Conservation (phyloP, 352 stramenopile species). For the Pythium angustatum region DNA sequence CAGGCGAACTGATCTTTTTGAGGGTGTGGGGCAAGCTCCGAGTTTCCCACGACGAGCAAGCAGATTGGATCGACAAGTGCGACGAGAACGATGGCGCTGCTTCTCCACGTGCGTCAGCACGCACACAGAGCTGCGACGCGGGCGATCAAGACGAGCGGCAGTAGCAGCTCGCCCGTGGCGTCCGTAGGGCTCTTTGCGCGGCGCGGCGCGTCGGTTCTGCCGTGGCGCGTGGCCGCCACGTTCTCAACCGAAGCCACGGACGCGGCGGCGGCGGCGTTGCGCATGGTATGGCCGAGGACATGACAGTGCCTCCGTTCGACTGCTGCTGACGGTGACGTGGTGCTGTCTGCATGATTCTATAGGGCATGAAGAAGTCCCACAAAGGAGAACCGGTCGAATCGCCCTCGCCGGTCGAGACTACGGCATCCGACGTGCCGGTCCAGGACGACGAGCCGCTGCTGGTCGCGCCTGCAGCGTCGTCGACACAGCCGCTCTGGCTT, state of each 20-base stretch:
- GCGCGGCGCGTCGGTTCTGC: background rate
- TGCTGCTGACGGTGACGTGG: too few relatives aligned
- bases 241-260: constrained; percentile 76
- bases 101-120: constrained; percentile 43
- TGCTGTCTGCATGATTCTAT: background rate
- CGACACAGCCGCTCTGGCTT: constrained; percentile 77
- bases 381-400: constrained; percentile 28
- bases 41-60: too few relatives aligned
- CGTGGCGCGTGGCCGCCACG: constrained; percentile 19
- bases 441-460: constrained; percentile 38
- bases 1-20: constrained; percentile 9
- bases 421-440: constrained; percentile 9
- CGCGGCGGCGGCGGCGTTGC: constrained; percentile 64
- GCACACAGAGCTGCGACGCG: constrained; percentile 25
- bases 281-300: constrained; percentile 74
- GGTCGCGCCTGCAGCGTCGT: constrained; percentile 43
- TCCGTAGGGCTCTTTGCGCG: background rate
- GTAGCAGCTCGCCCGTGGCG: background rate
- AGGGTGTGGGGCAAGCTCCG: background rate
- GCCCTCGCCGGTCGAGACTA: constrained; percentile 8
- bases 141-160: constrained; percentile 4
- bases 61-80: too few relatives aligned
- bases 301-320: too few relatives aligned
- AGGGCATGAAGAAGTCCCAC: constrained; percentile 60
- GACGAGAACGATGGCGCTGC: constrained; percentile 26